Conservation (phyloP, 1,284 basidiomycete genomes). For the Boletus semigastroideus region DNA sequence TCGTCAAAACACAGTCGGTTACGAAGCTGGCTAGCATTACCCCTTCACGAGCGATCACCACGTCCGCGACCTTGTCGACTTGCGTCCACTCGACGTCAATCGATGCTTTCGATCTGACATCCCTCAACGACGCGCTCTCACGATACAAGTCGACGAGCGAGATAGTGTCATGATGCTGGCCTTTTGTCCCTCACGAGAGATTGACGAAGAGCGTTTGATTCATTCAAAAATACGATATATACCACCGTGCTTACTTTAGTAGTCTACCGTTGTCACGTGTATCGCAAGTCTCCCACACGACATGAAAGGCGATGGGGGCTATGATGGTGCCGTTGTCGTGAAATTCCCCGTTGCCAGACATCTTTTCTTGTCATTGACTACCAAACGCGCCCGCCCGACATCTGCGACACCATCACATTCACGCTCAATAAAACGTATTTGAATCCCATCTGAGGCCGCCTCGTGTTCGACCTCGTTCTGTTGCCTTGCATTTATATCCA, state of each 20-base stretch:
- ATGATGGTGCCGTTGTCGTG: background rate
- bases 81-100: slow-evolving; percentile 26
- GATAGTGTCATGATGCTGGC: slow-evolving; percentile 9
- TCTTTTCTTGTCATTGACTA: background rate
- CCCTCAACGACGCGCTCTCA: slow-evolving; percentile 40
- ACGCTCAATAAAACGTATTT: background rate
- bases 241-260: background rate
- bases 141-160: slow-evolving; percentile 31
- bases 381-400: background rate
- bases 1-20: slow-evolving; percentile 11
- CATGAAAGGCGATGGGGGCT: background rate
- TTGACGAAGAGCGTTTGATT: slow-evolving; percentile 6
- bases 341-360: background rate
- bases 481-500: slow-evolving; percentile 3
- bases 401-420: background rate
- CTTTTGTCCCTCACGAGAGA: background rate
- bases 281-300: slow-evolving; percentile 9
- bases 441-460: slow-evolving; percentile 5
- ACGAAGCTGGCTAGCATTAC: slow-evolving; percentile 5
- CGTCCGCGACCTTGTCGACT: slow-evolving; percentile 20
- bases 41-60: slow-evolving; percentile 13
- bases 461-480: slow-evolving; percentile 13
- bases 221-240: slow-evolving; percentile 8
- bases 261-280: slow-evolving; percentile 9
- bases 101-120: slow-evolving; percentile 39